Conservation (phyloP, 1,284 basidiomycete genomes). For the Boletellus deceptivus region DNA sequence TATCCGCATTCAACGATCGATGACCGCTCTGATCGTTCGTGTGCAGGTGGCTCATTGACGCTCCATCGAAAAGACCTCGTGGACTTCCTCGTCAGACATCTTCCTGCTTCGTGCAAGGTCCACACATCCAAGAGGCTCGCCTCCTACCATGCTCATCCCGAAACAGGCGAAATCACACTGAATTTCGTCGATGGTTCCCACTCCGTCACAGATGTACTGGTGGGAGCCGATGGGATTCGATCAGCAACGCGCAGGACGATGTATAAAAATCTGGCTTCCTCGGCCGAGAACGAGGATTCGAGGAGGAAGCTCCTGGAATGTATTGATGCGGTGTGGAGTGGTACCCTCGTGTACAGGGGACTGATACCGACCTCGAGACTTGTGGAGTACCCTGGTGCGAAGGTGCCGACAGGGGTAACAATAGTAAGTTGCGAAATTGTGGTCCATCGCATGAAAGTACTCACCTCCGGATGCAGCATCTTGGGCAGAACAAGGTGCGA, state of each 20-base stretch:
- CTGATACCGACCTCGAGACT: slow-evolving; percentile 16
- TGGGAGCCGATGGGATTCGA: slow-evolving; percentile 32
- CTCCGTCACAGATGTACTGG: slow-evolving; percentile 34
- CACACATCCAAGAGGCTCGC: slow-evolving; percentile 33
- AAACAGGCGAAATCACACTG: slow-evolving; percentile 18
- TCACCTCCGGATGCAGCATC: slow-evolving; percentile 32
- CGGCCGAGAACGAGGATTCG: neutral
- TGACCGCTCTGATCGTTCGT: neutral
- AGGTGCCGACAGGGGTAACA: slow-evolving; percentile 33
- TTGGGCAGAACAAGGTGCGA: slow-evolving; percentile 44
- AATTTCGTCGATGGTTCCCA: slow-evolving; percentile 35
- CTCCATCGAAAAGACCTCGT: slow-evolving; percentile 37
- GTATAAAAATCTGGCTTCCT: slow-evolving; percentile 14
- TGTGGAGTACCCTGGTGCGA: slow-evolving; percentile 33
- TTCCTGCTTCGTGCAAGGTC: slow-evolving; percentile 30
- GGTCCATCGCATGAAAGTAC: neutral
- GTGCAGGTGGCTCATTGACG: slow-evolving; percentile 24
- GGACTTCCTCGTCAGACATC: slow-evolving; percentile 27
- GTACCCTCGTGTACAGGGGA: slow-evolving; percentile 20
- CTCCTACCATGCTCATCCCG: slow-evolving; percentile 20
- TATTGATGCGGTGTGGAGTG: slow-evolving; percentile 22
- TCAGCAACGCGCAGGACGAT: slow-evolving; percentile 22
- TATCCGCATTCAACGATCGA: neutral
- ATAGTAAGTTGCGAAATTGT: slow-evolving; percentile 29
- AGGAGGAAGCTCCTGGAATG: slow-evolving; percentile 10